Evolutionary conservation across 1,284 basidiomycete species (phyloP), one percentile per base, ranked within the genome.

Genomic region (Malassezia japonica): DNA sequence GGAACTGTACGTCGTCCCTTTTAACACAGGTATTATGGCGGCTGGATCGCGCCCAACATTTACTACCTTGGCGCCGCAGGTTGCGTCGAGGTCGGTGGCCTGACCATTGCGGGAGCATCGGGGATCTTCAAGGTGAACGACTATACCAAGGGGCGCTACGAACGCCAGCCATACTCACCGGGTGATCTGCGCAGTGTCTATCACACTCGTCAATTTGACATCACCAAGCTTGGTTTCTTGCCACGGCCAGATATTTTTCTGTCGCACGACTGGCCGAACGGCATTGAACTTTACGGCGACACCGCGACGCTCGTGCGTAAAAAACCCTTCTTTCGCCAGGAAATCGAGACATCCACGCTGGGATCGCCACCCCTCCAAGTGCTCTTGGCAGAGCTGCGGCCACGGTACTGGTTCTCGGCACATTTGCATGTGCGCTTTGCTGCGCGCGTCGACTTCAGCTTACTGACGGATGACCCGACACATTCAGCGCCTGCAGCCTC

Each of bases 41-140:
- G 66, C 25, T 75, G 74, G 92, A 75, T 96, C 13, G 94, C 94
- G 0, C 87, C 87, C 1, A 92, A 94, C 70, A 94, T 98, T 48
- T 99, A 95, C 76, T 98, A 87, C 72, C 80, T 99, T 5, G 94
- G 94, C 0, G 82, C 85, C 56, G 88, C 90, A 6, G 92, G 92
- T 0, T 87, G 86, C 49, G 80, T 98, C 0, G 80, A 85, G 44
- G 83, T 95, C 27, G 89, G 87, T 0, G 74, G 74, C 29, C 60
- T 96, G 29, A 79, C 85, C 10, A 87, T 99, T 31, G 83, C 84
- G 9, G 92, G 92, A 6, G 82, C 85, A 4, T 92, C 88, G 8
- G 92, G 94, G 4, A 98, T 98, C 47, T 96, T 83, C 78, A 94
- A 94, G 65, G 70, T 70, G 0, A 78, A 83, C 40, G 85, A 96